Evolutionary conservation across 345 rosid genomes (phyloP).

Genomic region (Citrus unshiu): DNA sequence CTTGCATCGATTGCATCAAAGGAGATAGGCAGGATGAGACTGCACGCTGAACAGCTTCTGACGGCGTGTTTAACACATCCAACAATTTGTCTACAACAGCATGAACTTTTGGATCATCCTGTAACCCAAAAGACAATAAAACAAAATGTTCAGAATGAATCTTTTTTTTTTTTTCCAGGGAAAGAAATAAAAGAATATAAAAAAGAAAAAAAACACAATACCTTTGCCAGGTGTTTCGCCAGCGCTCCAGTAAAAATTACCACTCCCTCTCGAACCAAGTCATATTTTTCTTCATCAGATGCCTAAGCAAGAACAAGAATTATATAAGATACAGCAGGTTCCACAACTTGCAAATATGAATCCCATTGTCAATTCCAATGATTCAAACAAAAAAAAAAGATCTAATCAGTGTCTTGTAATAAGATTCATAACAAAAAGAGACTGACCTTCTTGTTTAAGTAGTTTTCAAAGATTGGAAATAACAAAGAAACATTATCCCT

Average conservation of each 20-base stretch:
- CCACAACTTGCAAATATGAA: not conserved
- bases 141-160: not conserved
- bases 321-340: slow-evolving; percentile 13
- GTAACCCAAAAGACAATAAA: slow-evolving; percentile 11
- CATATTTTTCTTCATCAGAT: slow-evolving; percentile 87
- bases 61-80: slow-evolving; percentile 95
- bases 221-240: slow-evolving; percentile 89
- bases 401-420: not conserved
- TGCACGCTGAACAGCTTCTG: slow-evolving; percentile 99
- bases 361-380: not conserved
- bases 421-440: slow-evolving; percentile 14
- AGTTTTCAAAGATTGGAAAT: slow-evolving; percentile 96
- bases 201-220: slow-evolving; percentile 1
- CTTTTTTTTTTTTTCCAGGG: no score
- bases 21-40: slow-evolving; percentile 91
- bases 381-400: not conserved
- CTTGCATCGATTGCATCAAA: slow-evolving; percentile 74
- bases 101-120: slow-evolving; percentile 98
- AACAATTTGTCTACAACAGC: slow-evolving; percentile 88
- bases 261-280: slow-evolving; percentile 96
- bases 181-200: slow-evolving; percentile 8
- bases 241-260: slow-evolving; percentile 96
- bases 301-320: slow-evolving; percentile 47
- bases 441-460: slow-evolving; percentile 82
- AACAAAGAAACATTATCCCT: slow-evolving; percentile 81